Base-by-base conservation (phyloP, 306 rosid genomes). In the Psophocarpus tetragonolobus region DNA sequence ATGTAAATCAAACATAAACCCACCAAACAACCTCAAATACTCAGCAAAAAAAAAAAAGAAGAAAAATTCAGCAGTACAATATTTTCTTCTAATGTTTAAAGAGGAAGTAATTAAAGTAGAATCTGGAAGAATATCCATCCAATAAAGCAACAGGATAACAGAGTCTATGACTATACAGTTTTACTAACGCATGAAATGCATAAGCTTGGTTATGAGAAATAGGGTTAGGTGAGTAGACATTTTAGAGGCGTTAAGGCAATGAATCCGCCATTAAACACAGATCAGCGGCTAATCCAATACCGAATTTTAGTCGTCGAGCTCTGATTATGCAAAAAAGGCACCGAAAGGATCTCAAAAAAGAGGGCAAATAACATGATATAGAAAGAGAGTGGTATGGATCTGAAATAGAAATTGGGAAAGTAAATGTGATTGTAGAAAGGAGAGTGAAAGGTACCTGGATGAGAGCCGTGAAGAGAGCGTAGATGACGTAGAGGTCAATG, bases 401-500 rank as follows among this genome's bases (percentile, higher is more conserved):
- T n/a, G n/a, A n/a, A n/a, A 39, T 45, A 56, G 36, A 9, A 48
- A 4, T 33, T 9, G 20, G 3, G 69, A 10, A 24, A 9, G 13
- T 9, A 17, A 75, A 45, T 35, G 5, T 0, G 13, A 32, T 3
- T 79, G 84, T 84, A 78, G 3, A 29, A 70, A 77, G 56, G 62
- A 24, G 1, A n/a, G 17, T 39, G 57, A 0, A 57, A 8, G 14
- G 27, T 70, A 91, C 99, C 99, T 96, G 98, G 73, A 96, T 86
- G 74, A 85, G 79, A 38, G 99, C 94, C 8, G 98, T 91, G 86
- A 80, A 79, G 3, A 96, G 86, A 15, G 99, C 93, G 72, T 80
- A 96, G 21, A 73, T 77, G 20, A 88, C 92, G 30, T 91, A 96
- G 61, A 92, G 92, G 85, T 96, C 99, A 53, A 95, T 92, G 85